phyloP scores from a whole-genome alignment of 805 yeast genomes.

The Candida cerambycidarum region DNA sequence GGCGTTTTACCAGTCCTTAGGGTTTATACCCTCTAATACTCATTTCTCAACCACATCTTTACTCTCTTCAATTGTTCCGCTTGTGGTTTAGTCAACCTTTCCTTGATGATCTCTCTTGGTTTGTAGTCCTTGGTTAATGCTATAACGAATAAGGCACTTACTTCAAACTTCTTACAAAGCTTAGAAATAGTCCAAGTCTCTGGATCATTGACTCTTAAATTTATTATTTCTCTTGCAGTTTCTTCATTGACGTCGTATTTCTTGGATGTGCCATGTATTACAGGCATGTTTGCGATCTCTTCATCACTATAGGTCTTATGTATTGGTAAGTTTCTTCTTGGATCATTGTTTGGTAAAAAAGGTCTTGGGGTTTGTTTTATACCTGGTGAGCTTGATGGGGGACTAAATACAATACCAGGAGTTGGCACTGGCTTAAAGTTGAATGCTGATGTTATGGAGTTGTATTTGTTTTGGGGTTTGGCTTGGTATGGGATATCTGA shows the following conservation, averaged over 20 bases:
- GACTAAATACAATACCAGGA: slow-evolving; percentile 61
- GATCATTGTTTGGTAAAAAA: slow-evolving; percentile 63
- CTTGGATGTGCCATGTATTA: slow-evolving; percentile 37
- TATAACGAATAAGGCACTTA: slow-evolving; percentile 34
- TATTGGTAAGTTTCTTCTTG: slow-evolving; percentile 43
- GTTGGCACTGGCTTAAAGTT: slow-evolving; percentile 56
- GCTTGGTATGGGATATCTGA: slow-evolving; percentile 31
- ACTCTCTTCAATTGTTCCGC: slow-evolving; percentile 58
- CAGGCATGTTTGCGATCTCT: slow-evolving; percentile 39
- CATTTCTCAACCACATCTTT: slow-evolving; percentile 62
- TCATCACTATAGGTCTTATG: slow-evolving; percentile 31
- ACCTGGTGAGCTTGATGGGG: slow-evolving; percentile 54
- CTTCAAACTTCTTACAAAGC: slow-evolving; percentile 58
- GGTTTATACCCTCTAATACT: slow-evolving; percentile 30
- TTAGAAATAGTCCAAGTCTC: slow-evolving; percentile 59
- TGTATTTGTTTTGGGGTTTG: slow-evolving; percentile 52
- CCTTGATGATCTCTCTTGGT: slow-evolving; percentile 15
- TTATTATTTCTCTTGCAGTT: slow-evolving; percentile 56
- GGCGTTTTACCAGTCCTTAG: no score
- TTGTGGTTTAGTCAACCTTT: slow-evolving; percentile 10
- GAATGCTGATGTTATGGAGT: slow-evolving; percentile 69
- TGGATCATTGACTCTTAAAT: slow-evolving; percentile 59
- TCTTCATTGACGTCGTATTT: slow-evolving; percentile 59
- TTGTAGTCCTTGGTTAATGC: slow-evolving; percentile 30
- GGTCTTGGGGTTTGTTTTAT: slow-evolving; percentile 64